Evolutionary conservation across 1,284 basidiomycete species (phyloP), one percentile per base, ranked within the genome.

Genomic region (Leccinum ambiguum): DNA sequence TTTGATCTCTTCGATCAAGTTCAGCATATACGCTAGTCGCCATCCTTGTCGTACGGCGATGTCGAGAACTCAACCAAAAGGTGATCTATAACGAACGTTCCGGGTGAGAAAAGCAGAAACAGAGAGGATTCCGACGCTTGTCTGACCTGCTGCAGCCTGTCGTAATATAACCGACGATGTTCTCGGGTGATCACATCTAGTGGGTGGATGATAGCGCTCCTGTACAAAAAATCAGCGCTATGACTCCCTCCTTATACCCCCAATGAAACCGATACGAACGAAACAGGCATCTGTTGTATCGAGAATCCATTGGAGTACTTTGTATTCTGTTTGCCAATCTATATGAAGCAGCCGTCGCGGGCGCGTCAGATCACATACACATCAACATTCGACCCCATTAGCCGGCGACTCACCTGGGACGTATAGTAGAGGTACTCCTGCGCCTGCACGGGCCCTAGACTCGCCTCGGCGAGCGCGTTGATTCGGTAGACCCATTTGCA

Each of bases 401-500:
- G 16, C 45, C 45, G n/a, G 45, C 45, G 43, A 62, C 67, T 13
- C 14, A 70, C 64, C 30, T 67, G 68, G 2, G 69, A 56, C 3
- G 69, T 69, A 16, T 81, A 85, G 71, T 85, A 85, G 48, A 85
- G 69, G 67, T 86, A 85, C 69, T 86, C 84, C 70, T 84, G 81
- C 2, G 77, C 73, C 69, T 86, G 84, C 6, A 86, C 83, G 0
- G 84, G 84, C 0, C 82, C 84, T 74, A 80, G 75, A 68, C 82
- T 84, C 8, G 83, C 76, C 68, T 82, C 80, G 6, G 76, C 70
- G 7, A 85, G 75, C 2, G 82, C 82, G 66, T 84, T 85, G 73
- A 86, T 83, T 64, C 77, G 77, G 66, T 84, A 82, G n/a, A 87
- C 75, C 85, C 85, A 87, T 68, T 87, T 87, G 69, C 80, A 78